These are phyloP conservation scores for Phylloporus sp. DNA, from an alignment of 768 basidiomycete species.

Conservation along the genomic window DNA sequence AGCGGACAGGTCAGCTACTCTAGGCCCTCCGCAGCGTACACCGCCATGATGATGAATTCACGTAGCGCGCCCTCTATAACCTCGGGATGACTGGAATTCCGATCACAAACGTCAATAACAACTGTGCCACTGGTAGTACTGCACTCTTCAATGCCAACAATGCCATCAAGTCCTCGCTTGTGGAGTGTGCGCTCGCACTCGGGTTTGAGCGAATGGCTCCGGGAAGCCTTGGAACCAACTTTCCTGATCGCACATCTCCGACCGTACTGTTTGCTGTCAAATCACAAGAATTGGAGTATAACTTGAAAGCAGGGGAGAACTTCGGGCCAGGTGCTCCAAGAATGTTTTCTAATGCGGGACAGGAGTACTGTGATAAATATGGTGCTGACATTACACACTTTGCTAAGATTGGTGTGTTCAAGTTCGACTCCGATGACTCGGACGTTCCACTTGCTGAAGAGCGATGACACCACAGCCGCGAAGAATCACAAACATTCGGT, in stretches of 20 bases:
- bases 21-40: too few species aligned
- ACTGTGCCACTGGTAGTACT: conserved; percentile 74
- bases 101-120: conserved; percentile 81
- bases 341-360: conserved; percentile 63
- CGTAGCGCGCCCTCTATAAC: conserved; percentile 70
- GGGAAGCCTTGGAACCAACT: conserved; percentile 65
- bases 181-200: conserved; percentile 70
- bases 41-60: too few species aligned
- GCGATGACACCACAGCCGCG: conserved; percentile 42
- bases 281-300: conserved; percentile 42
- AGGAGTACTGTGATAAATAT: conserved; percentile 69
- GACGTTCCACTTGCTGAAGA: neutral
- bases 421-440: too few species aligned
- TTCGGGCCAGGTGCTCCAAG: conserved; percentile 64
- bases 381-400: conserved; percentile 60
- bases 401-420: conserved; percentile 64
- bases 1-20: too few species aligned
- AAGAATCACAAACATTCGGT: conserved; percentile 79
- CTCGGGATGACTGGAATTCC: conserved; percentile 79
- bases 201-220: conserved; percentile 81
- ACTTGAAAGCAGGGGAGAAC: conserved; percentile 52
- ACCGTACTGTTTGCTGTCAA: conserved; percentile 38
- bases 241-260: conserved; percentile 44
- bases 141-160: conserved; percentile 68
- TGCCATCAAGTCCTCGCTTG: conserved; percentile 60